phyloP scores from a whole-genome alignment of 257 asterid genomes.

The Linderniella brevidens region DNA sequence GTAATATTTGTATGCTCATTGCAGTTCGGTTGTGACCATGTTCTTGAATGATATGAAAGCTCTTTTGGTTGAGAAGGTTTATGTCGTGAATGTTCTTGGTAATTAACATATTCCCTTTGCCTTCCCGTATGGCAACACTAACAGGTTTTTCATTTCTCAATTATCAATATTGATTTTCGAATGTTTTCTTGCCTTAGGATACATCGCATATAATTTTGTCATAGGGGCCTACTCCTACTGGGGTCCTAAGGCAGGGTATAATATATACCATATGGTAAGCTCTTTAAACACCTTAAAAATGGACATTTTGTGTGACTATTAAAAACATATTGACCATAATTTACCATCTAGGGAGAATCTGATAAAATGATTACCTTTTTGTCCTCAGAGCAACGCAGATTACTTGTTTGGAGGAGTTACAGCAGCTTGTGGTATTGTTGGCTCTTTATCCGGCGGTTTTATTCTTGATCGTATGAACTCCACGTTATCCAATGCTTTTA shows the following conservation, averaged over 20 bases:
- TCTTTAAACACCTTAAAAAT: conserved; percentile 4
- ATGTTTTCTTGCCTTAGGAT: conserved; percentile 42
- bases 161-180: neutral
- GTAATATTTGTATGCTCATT: neutral
- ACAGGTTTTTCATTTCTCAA: neutral
- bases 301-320: too few relatives aligned
- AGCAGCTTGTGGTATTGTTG: conserved; percentile 63
- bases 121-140: too few relatives aligned
- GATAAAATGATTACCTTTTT: neutral
- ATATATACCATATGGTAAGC: conserved; percentile 81
- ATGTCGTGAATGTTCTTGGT: conserved; percentile 86
- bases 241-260: conserved; percentile 99
- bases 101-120: conserved; percentile 9
- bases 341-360: too few relatives aligned
- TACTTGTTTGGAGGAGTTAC: conserved; percentile 81
- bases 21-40: conserved; percentile 33
- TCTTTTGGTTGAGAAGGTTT: conserved; percentile 56
- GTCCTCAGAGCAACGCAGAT: conserved; percentile 65
- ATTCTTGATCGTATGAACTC: conserved; percentile 57
- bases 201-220: conserved; percentile 88
- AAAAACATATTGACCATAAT: too few relatives aligned
- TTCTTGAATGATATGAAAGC: conserved; percentile 48
- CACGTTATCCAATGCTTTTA: conserved; percentile 78
- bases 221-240: conserved; percentile 96
- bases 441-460: conserved; percentile 85